These are phyloP conservation scores for Cyberlindnera euphorbiiphila DNA, from an alignment of 805 yeast genomes.

Conservation along the genomic window DNA sequence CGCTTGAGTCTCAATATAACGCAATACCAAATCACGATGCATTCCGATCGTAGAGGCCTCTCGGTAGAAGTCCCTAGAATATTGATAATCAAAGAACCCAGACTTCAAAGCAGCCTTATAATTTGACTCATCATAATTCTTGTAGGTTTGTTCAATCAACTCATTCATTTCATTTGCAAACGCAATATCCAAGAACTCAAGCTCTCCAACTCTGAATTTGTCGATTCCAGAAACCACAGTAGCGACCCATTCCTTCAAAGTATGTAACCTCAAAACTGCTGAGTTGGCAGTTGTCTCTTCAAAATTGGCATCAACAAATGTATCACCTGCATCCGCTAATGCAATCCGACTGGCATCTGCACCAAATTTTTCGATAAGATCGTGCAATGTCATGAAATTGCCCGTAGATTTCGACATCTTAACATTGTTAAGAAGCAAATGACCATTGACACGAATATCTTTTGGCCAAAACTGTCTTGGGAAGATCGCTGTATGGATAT, in stretches of 20 bases:
- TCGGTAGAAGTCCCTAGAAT: slow-evolving; percentile 94
- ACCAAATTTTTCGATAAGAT: slow-evolving; percentile 84
- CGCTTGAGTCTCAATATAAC: slow-evolving; percentile 74
- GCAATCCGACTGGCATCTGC: slow-evolving; percentile 98
- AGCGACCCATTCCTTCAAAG: slow-evolving; percentile 94
- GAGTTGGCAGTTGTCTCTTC: slow-evolving; percentile 97
- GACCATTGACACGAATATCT: slow-evolving; percentile 94
- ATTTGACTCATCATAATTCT: slow-evolving; percentile 65
- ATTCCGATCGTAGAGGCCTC: slow-evolving; percentile 67
- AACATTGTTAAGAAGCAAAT: slow-evolving; percentile 88
- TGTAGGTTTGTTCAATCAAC: slow-evolving; percentile 69
- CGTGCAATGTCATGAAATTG: slow-evolving; percentile 87
- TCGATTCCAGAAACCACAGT: slow-evolving; percentile 52
- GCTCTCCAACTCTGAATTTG: slow-evolving; percentile 49
- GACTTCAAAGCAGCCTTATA: slow-evolving; percentile 87
- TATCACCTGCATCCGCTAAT: slow-evolving; percentile 96
- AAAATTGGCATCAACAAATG: slow-evolving; percentile 95
- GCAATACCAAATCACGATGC: slow-evolving; percentile 51
- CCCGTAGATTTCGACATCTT: slow-evolving; percentile 99
- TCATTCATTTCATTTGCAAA: slow-evolving; percentile 92
- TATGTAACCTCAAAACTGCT: slow-evolving; percentile 88
- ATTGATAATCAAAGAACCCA: slow-evolving; percentile 91
- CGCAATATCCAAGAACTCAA: slow-evolving; percentile 74
- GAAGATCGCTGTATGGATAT: slow-evolving; percentile 89
- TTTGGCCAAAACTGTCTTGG: slow-evolving; percentile 88